Evolutionary conservation across 2,329 filamentous ascomycete genomes (phyloP).

Genomic region (Cladorrhinum sp.): DNA sequence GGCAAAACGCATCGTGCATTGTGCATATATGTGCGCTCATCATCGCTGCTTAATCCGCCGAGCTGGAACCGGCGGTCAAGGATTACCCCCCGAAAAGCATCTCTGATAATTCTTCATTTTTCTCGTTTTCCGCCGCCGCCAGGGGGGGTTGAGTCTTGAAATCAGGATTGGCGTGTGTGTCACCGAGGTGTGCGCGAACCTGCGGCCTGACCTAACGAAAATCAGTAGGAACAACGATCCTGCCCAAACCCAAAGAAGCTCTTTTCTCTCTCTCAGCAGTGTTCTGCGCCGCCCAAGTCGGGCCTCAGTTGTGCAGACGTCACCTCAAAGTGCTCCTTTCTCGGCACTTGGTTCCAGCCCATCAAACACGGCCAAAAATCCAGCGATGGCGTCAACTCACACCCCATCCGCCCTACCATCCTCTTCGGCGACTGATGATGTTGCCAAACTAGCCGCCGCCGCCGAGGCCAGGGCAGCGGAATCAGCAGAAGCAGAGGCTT

Average conservation of each 20-base stretch:
- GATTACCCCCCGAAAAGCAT: background rate
- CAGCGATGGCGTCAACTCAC: conserved; percentile 19
- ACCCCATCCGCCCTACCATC: conserved; percentile 25
- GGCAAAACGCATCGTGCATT: background rate
- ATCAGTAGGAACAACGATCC: conserved; percentile 7
- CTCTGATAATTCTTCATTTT: background rate
- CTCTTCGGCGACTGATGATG: conserved; percentile 25
- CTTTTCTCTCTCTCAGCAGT: background rate
- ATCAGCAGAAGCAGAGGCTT: conserved; percentile 48
- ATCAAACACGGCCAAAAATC: background rate
- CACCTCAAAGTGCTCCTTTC: background rate
- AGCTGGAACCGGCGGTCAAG: conserved; percentile 23
- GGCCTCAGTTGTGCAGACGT: conserved; percentile 6
- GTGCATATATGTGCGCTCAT: background rate
- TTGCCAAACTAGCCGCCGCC: conserved; percentile 25
- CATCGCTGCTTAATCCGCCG: background rate
- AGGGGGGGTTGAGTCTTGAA: background rate
- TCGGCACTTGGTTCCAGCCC: background rate
- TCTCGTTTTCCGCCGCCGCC: background rate
- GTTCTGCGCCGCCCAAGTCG: conserved; percentile 9
- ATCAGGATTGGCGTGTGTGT: background rate
- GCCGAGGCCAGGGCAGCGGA: conserved; percentile 22
- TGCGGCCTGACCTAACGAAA: conserved; percentile 8
- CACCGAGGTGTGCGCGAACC: conserved; percentile 9
- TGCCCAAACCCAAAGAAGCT: background rate